phyloP scores from a whole-genome alignment of 441 rosid genomes.

The Brassica hybrid region DNA sequence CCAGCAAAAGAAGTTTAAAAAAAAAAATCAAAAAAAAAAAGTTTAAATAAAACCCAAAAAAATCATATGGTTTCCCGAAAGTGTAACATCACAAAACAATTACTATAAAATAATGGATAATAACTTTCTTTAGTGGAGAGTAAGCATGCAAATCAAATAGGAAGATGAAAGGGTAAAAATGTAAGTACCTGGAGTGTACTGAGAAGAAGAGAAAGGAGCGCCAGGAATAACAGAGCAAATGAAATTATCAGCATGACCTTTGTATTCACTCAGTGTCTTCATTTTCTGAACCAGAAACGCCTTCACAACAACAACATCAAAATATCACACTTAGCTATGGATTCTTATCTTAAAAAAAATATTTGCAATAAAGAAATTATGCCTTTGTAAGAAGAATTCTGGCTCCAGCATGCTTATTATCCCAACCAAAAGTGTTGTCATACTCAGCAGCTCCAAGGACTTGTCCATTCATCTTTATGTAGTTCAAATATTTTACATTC shows the following conservation, averaged over 20 bases:
- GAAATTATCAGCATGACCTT: conserved; percentile 77
- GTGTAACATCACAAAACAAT: conserved; percentile 5
- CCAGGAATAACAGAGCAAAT: conserved; percentile 78
- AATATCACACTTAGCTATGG: background rate
- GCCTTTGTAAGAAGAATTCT: conserved; percentile 78
- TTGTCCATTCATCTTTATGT: conserved; percentile 68
- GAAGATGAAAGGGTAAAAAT: conserved; percentile 7
- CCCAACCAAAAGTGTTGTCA: conserved; percentile 82
- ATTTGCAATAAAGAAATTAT: background rate
- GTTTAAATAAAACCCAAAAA: background rate
- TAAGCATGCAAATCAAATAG: background rate
- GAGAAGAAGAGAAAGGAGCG: conserved; percentile 60
- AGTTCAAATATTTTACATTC: conserved; percentile 58
- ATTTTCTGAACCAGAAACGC: conserved; percentile 66
- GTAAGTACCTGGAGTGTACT: conserved; percentile 63
- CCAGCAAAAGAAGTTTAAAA: background rate
- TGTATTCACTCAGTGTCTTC: conserved; percentile 68
- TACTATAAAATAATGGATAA: background rate
- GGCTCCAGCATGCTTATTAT: conserved; percentile 75
- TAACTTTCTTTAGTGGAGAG: background rate
- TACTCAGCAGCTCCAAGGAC: conserved; percentile 67
- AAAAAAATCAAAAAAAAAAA: background rate
- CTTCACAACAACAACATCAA: conserved; percentile 35
- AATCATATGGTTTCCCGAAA: background rate
- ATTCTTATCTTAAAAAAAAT: background rate